A percentile compares a stretch with the other conserved stretches of the same genome.
Evolutionary conservation across 345 rosid genomes (phyloP).

Genomic region (Theobroma cacao): DNA sequence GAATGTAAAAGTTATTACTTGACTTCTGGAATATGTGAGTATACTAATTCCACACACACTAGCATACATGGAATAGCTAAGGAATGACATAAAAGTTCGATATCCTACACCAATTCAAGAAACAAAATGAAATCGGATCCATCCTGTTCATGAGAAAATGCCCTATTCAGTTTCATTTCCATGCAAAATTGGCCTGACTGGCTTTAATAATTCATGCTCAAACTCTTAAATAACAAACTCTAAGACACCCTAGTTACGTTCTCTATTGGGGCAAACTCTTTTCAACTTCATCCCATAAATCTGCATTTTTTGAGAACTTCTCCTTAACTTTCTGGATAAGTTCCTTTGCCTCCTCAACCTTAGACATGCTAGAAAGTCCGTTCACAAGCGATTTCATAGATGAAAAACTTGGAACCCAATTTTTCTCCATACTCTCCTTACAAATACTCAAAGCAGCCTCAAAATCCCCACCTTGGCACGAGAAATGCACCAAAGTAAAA

Average conservation of each 20-base stretch:
- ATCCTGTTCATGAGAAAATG: background rate
- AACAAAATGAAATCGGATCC: background rate
- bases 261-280: constrained; percentile 55
- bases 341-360: constrained; percentile 60
- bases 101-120: background rate
- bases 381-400: constrained; percentile 67
- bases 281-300: constrained; percentile 80
- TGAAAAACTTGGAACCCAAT: constrained; percentile 63
- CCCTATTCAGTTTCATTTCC: background rate
- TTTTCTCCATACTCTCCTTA: constrained; percentile 59
- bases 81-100: too few species aligned
- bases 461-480: constrained; percentile 63
- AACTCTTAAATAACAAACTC: background rate
- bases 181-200: background rate
- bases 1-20: background rate
- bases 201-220: background rate
- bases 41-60: background rate
- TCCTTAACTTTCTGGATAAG: constrained; percentile 52
- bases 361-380: constrained; percentile 51
- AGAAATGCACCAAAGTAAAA: constrained; percentile 49
- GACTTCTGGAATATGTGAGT: background rate
- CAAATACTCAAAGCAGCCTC: constrained; percentile 57
- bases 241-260: background rate
- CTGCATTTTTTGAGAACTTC: constrained; percentile 46
- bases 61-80: too few species aligned